These are phyloP conservation scores for Lagenidium sp. DNA, from an alignment of 352 stramenopile species.

Conservation along the genomic window DNA sequence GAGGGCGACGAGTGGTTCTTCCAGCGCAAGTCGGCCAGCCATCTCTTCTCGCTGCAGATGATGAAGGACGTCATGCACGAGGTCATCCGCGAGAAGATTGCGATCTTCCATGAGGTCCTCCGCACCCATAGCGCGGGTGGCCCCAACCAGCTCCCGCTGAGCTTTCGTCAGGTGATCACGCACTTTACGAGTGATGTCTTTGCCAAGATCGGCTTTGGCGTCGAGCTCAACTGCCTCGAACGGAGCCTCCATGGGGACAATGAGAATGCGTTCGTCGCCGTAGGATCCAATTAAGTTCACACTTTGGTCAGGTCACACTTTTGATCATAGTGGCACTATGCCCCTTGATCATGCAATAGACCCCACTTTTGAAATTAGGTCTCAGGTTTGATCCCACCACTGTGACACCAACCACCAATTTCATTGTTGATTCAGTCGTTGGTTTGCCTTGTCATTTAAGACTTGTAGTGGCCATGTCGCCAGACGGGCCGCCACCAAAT, in stretches of 20 bases:
- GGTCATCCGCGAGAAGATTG: slow-evolving; percentile 14
- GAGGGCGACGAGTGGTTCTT: slow-evolving; percentile 51
- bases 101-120: slow-evolving; percentile 5
- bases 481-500: too few species aligned
- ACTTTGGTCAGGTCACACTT: too few species aligned
- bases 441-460: too few species aligned
- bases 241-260: slow-evolving; percentile 5
- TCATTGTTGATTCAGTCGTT: too few species aligned
- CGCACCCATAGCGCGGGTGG: background rate
- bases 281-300: too few species aligned
- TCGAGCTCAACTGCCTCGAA: slow-evolving; percentile 30
- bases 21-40: slow-evolving; percentile 71
- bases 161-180: slow-evolving; percentile 7
- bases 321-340: too few species aligned
- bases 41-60: slow-evolving; percentile 71
- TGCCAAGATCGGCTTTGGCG: slow-evolving; percentile 49
- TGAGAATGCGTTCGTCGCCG: slow-evolving; percentile 11
- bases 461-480: too few species aligned
- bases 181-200: slow-evolving; percentile 47
- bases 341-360: too few species aligned
- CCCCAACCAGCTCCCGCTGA: background rate
- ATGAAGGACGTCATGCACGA: slow-evolving; percentile 28
- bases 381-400: too few species aligned
- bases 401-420: too few species aligned
- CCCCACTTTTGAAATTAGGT: too few species aligned